phyloP scores from a whole-genome alignment of 2,329 filamentous ascomycete genomes.

The Cytospora piceicola region DNA sequence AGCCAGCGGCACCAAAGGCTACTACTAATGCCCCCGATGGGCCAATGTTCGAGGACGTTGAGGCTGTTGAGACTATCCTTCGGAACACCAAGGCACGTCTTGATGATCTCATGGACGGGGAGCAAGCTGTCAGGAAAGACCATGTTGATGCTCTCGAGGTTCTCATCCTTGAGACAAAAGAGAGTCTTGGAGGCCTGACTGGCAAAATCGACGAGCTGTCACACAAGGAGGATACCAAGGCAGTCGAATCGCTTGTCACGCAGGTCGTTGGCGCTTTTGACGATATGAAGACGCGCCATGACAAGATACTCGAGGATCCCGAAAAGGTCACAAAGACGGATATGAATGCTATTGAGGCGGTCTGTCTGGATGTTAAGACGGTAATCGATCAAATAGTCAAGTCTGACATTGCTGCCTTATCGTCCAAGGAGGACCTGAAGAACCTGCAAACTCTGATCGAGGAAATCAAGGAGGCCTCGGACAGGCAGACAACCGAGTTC shows the following conservation, averaged over 20 bases:
- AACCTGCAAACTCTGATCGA: slow-evolving; percentile 70
- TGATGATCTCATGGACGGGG: slow-evolving; percentile 76
- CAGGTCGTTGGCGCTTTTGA: slow-evolving; percentile 78
- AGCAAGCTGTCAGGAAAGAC: slow-evolving; percentile 69
- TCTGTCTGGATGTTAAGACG: slow-evolving; percentile 83
- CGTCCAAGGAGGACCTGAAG: slow-evolving; percentile 77
- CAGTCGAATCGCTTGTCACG: slow-evolving; percentile 76
- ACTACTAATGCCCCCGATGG: slow-evolving; percentile 45
- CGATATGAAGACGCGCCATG: slow-evolving; percentile 66
- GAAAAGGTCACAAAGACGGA: slow-evolving; percentile 80
- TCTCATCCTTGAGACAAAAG: slow-evolving; percentile 72
- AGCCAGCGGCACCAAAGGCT: slow-evolving; percentile 33
- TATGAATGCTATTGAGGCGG: slow-evolving; percentile 76
- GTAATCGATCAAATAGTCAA: slow-evolving; percentile 74
- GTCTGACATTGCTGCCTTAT: slow-evolving; percentile 70
- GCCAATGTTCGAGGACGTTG: slow-evolving; percentile 80
- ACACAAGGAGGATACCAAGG: slow-evolving; percentile 77
- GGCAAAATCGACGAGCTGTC: slow-evolving; percentile 71
- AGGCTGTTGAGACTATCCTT: slow-evolving; percentile 88
- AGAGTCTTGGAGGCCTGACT: slow-evolving; percentile 68
- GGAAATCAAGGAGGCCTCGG: slow-evolving; percentile 67
- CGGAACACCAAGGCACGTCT: slow-evolving; percentile 87
- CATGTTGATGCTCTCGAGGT: slow-evolving; percentile 69
- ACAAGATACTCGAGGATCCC: slow-evolving; percentile 57
- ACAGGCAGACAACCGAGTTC: slow-evolving; percentile 61